Evolutionary conservation across 495 filamentous ascomycete species (phyloP).

Genomic region (Aspergillus steynii): DNA sequence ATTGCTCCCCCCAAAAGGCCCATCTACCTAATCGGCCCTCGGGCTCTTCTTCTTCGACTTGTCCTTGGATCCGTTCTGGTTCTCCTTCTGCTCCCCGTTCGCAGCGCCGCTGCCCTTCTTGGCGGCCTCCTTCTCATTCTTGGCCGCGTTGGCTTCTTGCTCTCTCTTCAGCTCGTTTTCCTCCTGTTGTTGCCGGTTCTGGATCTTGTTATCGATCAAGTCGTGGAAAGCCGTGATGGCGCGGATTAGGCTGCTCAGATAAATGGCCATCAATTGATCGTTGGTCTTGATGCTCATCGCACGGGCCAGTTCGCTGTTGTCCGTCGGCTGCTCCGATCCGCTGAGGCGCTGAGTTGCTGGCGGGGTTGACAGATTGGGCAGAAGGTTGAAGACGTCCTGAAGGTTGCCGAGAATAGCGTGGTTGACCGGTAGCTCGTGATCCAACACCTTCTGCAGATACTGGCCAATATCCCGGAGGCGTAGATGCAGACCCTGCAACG

Average conservation of each 20-base stretch:
- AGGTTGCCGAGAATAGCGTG: constrained; percentile 96
- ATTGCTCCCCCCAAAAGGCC: constrained; percentile 19
- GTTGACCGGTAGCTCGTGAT: constrained; percentile 89
- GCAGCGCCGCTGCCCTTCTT: constrained; percentile 59
- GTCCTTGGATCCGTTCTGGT: constrained; percentile 64
- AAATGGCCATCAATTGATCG: constrained; percentile 97
- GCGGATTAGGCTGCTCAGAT: constrained; percentile 91
- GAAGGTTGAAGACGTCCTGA: constrained; percentile 98
- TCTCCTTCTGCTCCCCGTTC: constrained; percentile 65
- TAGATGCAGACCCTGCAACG: constrained; percentile 92
- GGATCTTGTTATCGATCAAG: constrained; percentile 99
- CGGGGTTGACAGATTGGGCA: constrained; percentile 92
- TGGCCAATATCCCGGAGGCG: constrained; percentile 92
- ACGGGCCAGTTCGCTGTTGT: constrained; percentile 80
- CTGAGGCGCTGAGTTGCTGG: constrained; percentile 51
- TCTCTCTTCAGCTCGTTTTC: constrained; percentile 86
- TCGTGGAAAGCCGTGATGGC: constrained; percentile 99
- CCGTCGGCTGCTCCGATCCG: constrained; percentile 48
- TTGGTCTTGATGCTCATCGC: constrained; percentile 99
- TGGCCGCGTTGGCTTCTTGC: constrained; percentile 55
- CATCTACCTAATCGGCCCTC: constrained; percentile 16
- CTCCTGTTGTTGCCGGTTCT: constrained; percentile 95
- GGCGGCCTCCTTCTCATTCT: constrained; percentile 63
- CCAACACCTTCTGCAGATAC: constrained; percentile 94
- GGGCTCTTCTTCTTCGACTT: constrained; percentile 61